These are phyloP conservation scores for Fusarium scirpi DNA, from an alignment of 2,329 filamentous ascomycete genomes.

Conservation along the genomic window DNA sequence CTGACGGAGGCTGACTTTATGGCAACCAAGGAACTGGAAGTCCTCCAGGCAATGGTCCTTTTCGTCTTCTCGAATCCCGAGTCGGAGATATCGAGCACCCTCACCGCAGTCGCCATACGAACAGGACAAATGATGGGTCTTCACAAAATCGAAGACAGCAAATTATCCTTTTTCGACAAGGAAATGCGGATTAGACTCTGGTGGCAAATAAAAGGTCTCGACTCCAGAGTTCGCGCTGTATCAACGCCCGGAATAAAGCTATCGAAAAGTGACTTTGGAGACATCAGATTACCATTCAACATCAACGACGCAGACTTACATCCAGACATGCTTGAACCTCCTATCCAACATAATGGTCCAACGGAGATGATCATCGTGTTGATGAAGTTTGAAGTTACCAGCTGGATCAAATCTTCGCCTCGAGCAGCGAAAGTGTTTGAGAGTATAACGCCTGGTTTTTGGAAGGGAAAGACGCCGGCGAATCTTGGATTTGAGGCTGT, in stretches of 20 bases:
- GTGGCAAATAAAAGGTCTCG: slow-evolving; percentile 45
- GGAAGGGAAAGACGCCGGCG: slow-evolving; percentile 12
- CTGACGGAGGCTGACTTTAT: slow-evolving; percentile 46
- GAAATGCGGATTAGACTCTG: slow-evolving; percentile 48
- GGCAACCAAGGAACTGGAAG: slow-evolving; percentile 46
- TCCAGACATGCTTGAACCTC: slow-evolving; percentile 62
- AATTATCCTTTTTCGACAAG: slow-evolving; percentile 40
- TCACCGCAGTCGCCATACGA: slow-evolving; percentile 41
- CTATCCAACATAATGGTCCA: slow-evolving; percentile 59
- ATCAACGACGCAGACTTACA: slow-evolving; percentile 66
- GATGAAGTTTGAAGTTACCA: slow-evolving; percentile 49
- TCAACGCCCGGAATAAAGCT: slow-evolving; percentile 12
- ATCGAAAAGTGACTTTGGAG: slow-evolving; percentile 16
- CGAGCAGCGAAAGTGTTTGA: slow-evolving; percentile 38
- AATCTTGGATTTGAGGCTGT: slow-evolving; percentile 42
- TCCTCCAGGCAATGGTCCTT: slow-evolving; percentile 48
- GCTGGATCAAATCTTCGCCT: slow-evolving; percentile 45
- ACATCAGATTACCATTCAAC: slow-evolving; percentile 62
- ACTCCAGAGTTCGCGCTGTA: slow-evolving; percentile 22
- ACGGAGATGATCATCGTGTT: slow-evolving; percentile 66
- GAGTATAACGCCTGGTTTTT: slow-evolving; percentile 11
- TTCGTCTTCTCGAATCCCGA: slow-evolving; percentile 49
- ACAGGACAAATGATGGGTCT: slow-evolving; percentile 47
- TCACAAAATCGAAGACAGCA: slow-evolving; percentile 28
- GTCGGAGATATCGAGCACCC: slow-evolving; percentile 43